Percentiles rank a stretch among this genome's conserved stretches.
Evolutionary conservation across 306 rosid species (phyloP).

Genomic region (Cicer judaicum): DNA sequence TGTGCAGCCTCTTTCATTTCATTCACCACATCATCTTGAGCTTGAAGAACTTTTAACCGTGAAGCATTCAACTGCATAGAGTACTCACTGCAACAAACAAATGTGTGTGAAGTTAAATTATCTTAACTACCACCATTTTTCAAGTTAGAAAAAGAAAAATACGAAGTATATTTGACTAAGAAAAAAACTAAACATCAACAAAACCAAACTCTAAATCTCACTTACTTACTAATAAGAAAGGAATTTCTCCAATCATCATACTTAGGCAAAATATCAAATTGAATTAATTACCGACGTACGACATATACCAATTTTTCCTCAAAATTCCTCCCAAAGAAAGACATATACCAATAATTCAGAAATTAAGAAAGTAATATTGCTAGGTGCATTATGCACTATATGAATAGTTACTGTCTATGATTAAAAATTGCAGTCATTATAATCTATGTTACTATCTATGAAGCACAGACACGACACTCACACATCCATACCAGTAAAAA

Average conservation of each 20-base stretch:
- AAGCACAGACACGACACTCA: too few species aligned
- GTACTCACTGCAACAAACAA: slow-evolving; percentile 77
- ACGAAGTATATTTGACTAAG: slow-evolving; percentile 12
- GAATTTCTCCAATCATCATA: neutral
- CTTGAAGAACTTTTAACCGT: slow-evolving; percentile 94
- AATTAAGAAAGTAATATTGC: neutral
- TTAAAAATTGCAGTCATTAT: slow-evolving; percentile 1
- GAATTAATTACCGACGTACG: slow-evolving; percentile 1
- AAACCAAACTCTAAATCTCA: slow-evolving; percentile 1
- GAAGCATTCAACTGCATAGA: slow-evolving; percentile 96
- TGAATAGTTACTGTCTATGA: neutral
- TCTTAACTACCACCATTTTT: slow-evolving; percentile 12
- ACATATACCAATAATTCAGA: slow-evolving; percentile 4
- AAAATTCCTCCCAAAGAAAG: neutral
- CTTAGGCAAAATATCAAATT: slow-evolving; percentile 6
- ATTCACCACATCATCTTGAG: slow-evolving; percentile 89
- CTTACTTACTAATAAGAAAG: neutral
- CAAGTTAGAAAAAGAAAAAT: slow-evolving; percentile 15
- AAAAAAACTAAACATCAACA: slow-evolving; percentile 26
- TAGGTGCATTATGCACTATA: neutral
- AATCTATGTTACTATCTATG: slow-evolving; percentile 1
- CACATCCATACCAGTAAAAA: too few species aligned
- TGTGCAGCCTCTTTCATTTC: slow-evolving; percentile 87
- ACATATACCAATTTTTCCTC: slow-evolving; percentile 6
- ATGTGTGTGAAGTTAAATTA: neutral